Evolutionary conservation across 176 grass and related monocot species (phyloP), one percentile per base, ranked within the genome.

Genomic region (Phragmites australis): DNA sequence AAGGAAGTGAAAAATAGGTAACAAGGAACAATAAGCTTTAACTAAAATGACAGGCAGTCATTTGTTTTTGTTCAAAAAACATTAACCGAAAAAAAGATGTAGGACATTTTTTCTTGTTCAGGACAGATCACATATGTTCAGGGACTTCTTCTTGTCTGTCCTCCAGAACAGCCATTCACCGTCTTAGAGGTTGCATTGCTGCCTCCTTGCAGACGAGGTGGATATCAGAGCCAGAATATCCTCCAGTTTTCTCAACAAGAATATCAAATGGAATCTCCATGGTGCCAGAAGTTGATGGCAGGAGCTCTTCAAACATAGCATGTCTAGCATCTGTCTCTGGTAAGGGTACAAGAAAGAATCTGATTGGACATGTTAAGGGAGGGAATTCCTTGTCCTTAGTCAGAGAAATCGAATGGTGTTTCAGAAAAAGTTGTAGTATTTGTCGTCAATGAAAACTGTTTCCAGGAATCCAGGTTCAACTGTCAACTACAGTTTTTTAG

Each of bases 151-250:
- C 89, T 68, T 85, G 74, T 17, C 48, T 77, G 74, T 44, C 67
- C 83, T 97, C 94, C 5, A 97, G 94, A 80, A 86, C 80, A 10
- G 71, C 1, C 89, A 97, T 94, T 86, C 94, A 41, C 44, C 89
- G 89, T 77, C 94, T 90, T 80, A 97, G 85, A 21, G 92, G 92
- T 65, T 97, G 89, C 94, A 97, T 97, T 70, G 94, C 94, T 29
- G 94, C 85, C 78, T 97, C 92, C 89, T 97, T 94, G 88, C 94
- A 97, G 44, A 92, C 89, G 32, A 97, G 83, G 56, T 83, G 92
- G 47, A 97, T 94, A 88, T 97, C 94, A 77, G 94, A 97, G 26
- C 92, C 94, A 4, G 92, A 97, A 88, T 92, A 97, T 74, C 92
- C 92, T 94, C 92, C 92, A 59, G 87, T 88, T 88, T 69, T 92